Evolutionary conservation across 148 eudicot species (phyloP), one percentile per base, ranked within the genome.

Genomic region (Vaccinium macrocarpon): DNA sequence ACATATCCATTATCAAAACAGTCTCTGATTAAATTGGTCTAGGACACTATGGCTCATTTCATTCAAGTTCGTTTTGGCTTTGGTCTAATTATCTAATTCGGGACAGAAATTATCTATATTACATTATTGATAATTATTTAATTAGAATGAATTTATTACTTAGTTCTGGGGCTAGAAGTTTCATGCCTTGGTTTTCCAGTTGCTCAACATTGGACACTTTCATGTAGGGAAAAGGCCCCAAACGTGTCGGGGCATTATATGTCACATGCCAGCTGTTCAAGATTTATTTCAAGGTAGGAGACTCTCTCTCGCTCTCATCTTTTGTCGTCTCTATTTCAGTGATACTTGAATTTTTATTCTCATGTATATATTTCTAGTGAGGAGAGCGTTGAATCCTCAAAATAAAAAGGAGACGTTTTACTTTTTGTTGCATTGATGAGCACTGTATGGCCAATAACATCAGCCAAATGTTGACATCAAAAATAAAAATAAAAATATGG

Each of bases 201-300:
- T 76, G 46, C 53, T 62, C 52, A 14, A 42, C 80, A 51, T 29
- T 89, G 56, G 35, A 48, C n/a, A n/a, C 76, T 35, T 84, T 76
- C 64, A 62, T 84, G 86, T 88, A 93, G 97, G 98, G 98, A 49
- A 97, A 97, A 92, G 99, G 99, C 48, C 91, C 97, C 49, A 97
- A 95, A 86, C 99, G 99, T 86, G 96, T 95, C 66, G 99, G 99
- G 82, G 99, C 98, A 62, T 89, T 97, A 79, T 92, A 97, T 82
- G 98, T 95, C 80, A 95, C 99, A 55, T 97, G 99, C 88, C 99
- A 97, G 85, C 84, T 97, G 82, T 97, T 97, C 88, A 97, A 97
- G 90, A 89, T 93, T 61, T 97, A 97, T 91, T 97, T 97, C 88
- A 97, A 97, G 97, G 95, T 93, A 79, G 77, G 42, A n/a, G 48